These are phyloP conservation scores for Malus fusca DNA, from an alignment of 306 rosid species.

Conservation along the genomic window DNA sequence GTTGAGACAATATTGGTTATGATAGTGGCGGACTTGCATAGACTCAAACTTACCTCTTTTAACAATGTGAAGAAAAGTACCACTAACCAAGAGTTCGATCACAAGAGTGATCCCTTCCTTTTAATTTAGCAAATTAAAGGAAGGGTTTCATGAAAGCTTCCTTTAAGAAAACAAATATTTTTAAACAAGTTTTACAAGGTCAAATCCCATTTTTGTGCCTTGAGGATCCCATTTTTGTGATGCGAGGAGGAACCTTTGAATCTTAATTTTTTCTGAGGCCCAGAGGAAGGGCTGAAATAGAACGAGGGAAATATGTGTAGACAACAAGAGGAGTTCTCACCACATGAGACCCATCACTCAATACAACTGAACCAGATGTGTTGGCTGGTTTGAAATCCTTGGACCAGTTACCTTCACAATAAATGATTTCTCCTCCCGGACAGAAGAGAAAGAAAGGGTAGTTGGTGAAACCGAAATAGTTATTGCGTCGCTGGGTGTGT, in stretches of 20 bases:
- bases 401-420: slow-evolving; percentile 9
- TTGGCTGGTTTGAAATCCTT: slow-evolving; percentile 11
- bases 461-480: slow-evolving; percentile 1
- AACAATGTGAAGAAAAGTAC: too few relatives aligned
- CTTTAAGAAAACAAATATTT: too few relatives aligned
- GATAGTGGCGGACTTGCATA: too few relatives aligned
- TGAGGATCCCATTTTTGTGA: neutral
- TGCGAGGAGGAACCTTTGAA: neutral
- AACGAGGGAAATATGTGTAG: slow-evolving; percentile 4
- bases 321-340: slow-evolving; percentile 22
- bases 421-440: slow-evolving; percentile 16
- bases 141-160: too few relatives aligned
- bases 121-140: too few relatives aligned
- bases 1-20: too few relatives aligned
- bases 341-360: slow-evolving; percentile 8
- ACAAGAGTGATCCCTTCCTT: too few relatives aligned
- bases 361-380: slow-evolving; percentile 19
- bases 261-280: neutral
- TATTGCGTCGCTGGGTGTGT: neutral
- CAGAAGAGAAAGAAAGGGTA: slow-evolving; percentile 3
- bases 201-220: neutral
- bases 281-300: neutral
- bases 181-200: too few relatives aligned
- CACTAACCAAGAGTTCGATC: too few relatives aligned
- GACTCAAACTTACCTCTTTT: too few relatives aligned